Conservation (phyloP, 129 eudicot species). For the Pittosporum tobira region DNA sequence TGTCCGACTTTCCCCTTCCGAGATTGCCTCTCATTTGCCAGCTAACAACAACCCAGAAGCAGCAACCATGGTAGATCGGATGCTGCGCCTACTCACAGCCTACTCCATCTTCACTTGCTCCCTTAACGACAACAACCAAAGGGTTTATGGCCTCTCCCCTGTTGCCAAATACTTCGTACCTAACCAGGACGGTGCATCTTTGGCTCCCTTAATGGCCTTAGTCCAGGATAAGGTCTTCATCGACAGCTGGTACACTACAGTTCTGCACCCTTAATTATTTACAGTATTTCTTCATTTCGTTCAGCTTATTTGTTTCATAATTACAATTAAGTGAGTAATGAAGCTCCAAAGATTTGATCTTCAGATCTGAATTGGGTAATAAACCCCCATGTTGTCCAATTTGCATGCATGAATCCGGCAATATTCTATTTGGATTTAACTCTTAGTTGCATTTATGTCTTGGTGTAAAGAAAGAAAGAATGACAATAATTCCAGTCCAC, state of each 20-base stretch:
- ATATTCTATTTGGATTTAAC: too few relatives aligned
- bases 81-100: conserved; percentile 18
- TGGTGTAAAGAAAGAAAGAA: too few relatives aligned
- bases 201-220: conserved; percentile 5
- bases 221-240: conserved; percentile 15
- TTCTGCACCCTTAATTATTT: too few relatives aligned
- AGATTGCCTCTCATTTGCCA: neutral
- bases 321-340: too few relatives aligned
- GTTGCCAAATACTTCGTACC: conserved; percentile 5
- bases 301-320: too few relatives aligned
- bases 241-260: conserved; percentile 24
- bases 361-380: too few relatives aligned
- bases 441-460: too few relatives aligned
- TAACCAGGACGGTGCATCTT: conserved; percentile 6
- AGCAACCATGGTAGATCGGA: conserved; percentile 11
- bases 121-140: neutral
- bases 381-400: too few relatives aligned
- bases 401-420: too few relatives aligned
- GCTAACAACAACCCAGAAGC: conserved; percentile 10
- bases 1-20: conserved; percentile 5
- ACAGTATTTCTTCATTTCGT: too few relatives aligned
- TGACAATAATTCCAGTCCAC: too few relatives aligned
- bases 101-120: conserved; percentile 14
- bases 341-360: too few relatives aligned
- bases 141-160: conserved; percentile 8